phyloP scores from a whole-genome alignment of 1,139 yeast genomes.

The Diutina scorzettiae region DNA sequence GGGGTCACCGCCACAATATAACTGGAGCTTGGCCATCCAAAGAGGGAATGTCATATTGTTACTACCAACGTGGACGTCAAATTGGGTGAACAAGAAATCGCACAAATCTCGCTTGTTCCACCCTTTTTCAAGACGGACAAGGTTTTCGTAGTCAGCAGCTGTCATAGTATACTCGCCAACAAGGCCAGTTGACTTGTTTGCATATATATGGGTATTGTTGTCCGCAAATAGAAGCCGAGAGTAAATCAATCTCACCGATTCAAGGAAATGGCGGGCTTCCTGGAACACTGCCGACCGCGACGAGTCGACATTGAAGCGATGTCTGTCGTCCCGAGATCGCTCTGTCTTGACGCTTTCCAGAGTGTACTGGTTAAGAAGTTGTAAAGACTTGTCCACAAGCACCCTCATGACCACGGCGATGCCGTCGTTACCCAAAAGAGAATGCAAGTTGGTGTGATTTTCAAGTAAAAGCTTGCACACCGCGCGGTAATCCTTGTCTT shows the following conservation, averaged over 20 bases:
- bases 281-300: neutral
- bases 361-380: neutral
- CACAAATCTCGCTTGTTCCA: constrained; percentile 5
- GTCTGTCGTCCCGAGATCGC: neutral
- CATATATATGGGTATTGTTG: neutral
- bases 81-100: neutral
- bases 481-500: neutral
- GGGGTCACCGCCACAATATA: constrained; percentile 3
- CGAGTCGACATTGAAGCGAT: neutral
- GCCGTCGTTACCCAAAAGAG: neutral
- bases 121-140: neutral
- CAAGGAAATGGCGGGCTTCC: neutral
- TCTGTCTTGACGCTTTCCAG: neutral
- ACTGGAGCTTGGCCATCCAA: neutral
- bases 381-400: neutral
- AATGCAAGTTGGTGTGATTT: neutral
- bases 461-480: neutral
- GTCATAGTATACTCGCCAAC: neutral
- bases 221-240: neutral
- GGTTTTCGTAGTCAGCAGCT: constrained; percentile 1
- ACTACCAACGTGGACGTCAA: neutral
- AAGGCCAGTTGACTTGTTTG: neutral
- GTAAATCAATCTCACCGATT: neutral
- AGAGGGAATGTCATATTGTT: neutral
- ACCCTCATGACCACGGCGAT: neutral